phyloP scores from a whole-genome alignment of 257 asterid species.

The Craterostigma plantagineum region DNA sequence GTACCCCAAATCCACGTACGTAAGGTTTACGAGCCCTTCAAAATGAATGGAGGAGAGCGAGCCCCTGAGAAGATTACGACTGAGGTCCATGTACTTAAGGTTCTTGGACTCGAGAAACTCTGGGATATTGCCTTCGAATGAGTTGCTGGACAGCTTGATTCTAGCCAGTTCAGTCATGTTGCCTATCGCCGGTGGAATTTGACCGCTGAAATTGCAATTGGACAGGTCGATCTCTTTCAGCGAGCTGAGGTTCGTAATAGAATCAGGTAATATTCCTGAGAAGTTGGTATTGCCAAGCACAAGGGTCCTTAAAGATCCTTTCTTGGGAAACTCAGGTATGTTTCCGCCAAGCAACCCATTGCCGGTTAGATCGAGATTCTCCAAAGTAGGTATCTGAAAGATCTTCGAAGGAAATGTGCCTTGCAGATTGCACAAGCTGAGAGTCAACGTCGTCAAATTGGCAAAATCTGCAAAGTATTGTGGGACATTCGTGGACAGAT shows the following conservation, averaged over 20 bases:
- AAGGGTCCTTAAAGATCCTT: slow-evolving; percentile 16
- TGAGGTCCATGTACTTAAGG: slow-evolving; percentile 16
- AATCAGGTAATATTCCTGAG: slow-evolving; percentile 23
- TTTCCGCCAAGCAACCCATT: slow-evolving; percentile 19
- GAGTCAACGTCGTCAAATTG: slow-evolving; percentile 19
- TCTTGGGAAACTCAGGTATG: slow-evolving; percentile 13
- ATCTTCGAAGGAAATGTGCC: slow-evolving; percentile 26
- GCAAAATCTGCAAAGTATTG: slow-evolving; percentile 14
- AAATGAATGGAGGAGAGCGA: slow-evolving; percentile 19
- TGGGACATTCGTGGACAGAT: slow-evolving; percentile 17
- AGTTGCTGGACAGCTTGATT: slow-evolving; percentile 21
- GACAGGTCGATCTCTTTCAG: slow-evolving; percentile 18
- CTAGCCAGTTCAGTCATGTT: slow-evolving; percentile 15
- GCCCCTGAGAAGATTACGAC: slow-evolving; percentile 20
- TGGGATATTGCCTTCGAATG: slow-evolving; percentile 26
- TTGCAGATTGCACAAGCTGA: slow-evolving; percentile 17
- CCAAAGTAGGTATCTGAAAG: slow-evolving; percentile 17
- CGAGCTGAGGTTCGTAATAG: slow-evolving; percentile 19
- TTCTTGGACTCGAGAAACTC: slow-evolving; percentile 20
- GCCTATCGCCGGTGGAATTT: slow-evolving; percentile 19
- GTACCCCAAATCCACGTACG: slow-evolving; percentile 11
- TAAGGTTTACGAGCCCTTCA: slow-evolving; percentile 21
- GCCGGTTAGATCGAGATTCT: slow-evolving; percentile 15
- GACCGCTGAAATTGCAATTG: slow-evolving; percentile 26
- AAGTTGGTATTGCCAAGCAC: slow-evolving; percentile 19